phyloP scores from a whole-genome alignment of 2,329 filamentous ascomycete genomes.

The Stagonosporopsis rhizophila region DNA sequence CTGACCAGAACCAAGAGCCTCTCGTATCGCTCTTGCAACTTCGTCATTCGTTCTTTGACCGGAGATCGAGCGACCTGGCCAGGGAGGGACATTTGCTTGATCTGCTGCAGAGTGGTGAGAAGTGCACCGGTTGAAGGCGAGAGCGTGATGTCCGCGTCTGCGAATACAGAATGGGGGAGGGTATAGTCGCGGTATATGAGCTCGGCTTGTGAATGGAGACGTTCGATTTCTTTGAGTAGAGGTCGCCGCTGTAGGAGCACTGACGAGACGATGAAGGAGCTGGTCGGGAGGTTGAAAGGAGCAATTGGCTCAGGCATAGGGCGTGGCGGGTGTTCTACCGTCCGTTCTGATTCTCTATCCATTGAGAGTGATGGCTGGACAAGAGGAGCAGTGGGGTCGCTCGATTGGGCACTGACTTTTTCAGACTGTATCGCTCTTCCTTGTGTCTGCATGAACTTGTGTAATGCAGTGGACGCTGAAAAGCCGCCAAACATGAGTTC shows the following conservation, averaged over 20 bases:
- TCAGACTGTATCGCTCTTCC: conserved; percentile 34
- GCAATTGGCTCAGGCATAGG: background rate
- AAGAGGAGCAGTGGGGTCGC: background rate
- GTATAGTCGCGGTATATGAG: conserved; percentile 69
- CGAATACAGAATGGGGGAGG: conserved; percentile 30
- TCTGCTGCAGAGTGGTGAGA: conserved; percentile 72
- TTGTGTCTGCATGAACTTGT: conserved; percentile 60
- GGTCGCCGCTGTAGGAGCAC: conserved; percentile 54
- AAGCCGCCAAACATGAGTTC: conserved; percentile 49
- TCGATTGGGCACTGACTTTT: background rate
- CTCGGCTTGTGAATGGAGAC: conserved; percentile 57
- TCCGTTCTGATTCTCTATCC: background rate
- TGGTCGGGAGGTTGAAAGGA: conserved; percentile 22
- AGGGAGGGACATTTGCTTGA: conserved; percentile 75
- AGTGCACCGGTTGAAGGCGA: conserved; percentile 74
- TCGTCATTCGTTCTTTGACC: conserved; percentile 63
- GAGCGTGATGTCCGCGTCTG: conserved; percentile 76
- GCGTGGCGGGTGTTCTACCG: background rate
- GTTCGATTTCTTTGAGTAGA: conserved; percentile 60
- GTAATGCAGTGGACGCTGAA: conserved; percentile 54
- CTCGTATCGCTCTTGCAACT: conserved; percentile 68
- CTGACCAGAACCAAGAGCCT: conserved; percentile 72
- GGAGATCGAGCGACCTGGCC: conserved; percentile 54
- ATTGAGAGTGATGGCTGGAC: background rate
- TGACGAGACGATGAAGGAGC: conserved; percentile 62